Evolutionary conservation across 2,329 filamentous ascomycete species (phyloP).

Genomic region (Bipolaris gigantea): DNA sequence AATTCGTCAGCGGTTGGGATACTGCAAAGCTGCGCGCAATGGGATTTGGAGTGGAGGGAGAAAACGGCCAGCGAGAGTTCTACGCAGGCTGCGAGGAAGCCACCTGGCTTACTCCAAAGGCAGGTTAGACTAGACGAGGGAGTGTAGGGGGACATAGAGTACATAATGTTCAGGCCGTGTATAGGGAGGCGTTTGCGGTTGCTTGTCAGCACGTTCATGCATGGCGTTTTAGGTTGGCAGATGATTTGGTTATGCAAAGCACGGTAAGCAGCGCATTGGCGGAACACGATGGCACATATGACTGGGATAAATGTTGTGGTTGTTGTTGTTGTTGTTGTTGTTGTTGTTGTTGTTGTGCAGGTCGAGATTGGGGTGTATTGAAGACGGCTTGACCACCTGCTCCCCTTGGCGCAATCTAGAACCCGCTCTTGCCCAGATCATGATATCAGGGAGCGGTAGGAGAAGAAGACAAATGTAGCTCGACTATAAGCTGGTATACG

Average conservation of each 20-base stretch:
- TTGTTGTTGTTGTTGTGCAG: no score
- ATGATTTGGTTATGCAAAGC: slow-evolving; percentile 14
- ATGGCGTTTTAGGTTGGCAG: slow-evolving; percentile 30
- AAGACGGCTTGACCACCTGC: slow-evolving; percentile 8
- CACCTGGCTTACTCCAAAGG: slow-evolving; percentile 45
- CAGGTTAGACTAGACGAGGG: slow-evolving; percentile 13
- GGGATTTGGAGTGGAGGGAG: slow-evolving; percentile 39
- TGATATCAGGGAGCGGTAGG: no score
- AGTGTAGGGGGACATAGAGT: slow-evolving; percentile 1
- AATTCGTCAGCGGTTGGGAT: slow-evolving; percentile 46
- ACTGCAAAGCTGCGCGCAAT: slow-evolving; percentile 40
- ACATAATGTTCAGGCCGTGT: slow-evolving; percentile 10
- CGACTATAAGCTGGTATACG: neutral
- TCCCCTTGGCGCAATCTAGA: neutral
- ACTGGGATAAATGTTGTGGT: neutral
- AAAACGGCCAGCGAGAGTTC: slow-evolving; percentile 35
- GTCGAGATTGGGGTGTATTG: slow-evolving; percentile 5
- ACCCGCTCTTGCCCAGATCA: neutral
- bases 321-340: no score
- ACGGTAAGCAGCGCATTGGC: slow-evolving; percentile 4
- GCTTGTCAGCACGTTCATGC: slow-evolving; percentile 23
- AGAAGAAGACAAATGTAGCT: neutral
- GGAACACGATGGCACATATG: neutral
- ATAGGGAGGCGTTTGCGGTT: slow-evolving; percentile 33
- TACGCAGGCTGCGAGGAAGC: slow-evolving; percentile 43